Percentiles rank a stretch among this genome's conserved stretches.
Evolutionary conservation across 169 alveolate genomes (phyloP).

Genomic region (Amoebophrya sp.): DNA sequence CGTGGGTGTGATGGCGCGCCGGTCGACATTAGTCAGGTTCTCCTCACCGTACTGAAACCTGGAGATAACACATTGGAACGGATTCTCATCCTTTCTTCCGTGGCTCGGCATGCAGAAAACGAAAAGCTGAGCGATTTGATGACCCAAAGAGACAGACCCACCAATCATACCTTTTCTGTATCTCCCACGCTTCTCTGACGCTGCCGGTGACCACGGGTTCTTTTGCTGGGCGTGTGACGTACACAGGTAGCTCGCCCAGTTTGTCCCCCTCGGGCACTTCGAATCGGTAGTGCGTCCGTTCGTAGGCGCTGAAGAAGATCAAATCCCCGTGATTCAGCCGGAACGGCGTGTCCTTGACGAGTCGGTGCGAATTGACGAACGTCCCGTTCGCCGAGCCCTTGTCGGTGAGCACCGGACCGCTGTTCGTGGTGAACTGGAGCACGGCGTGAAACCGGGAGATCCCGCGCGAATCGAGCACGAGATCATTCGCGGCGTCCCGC

Average conservation of each 20-base stretch:
- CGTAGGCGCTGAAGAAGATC: background rate
- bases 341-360: background rate
- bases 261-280: background rate
- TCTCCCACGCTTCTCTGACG: background rate
- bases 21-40: background rate
- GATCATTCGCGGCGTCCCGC: background rate
- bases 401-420: background rate
- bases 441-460: constrained; percentile 9
- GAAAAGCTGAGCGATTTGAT: no score
- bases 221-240: background rate
- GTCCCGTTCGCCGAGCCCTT: background rate
- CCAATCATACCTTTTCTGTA: background rate
- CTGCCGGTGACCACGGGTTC: background rate
- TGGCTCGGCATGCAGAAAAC: no score
- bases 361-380: background rate
- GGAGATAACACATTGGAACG: no score
- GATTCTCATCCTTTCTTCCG: no score
- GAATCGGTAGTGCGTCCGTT: constrained; percentile 1
- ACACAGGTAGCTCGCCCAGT: background rate
- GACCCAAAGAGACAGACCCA: background rate
- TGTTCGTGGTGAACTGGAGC: background rate
- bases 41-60: background rate
- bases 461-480: background rate
- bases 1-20: background rate
- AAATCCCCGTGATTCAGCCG: constrained; percentile 10